Evolutionary conservation across 768 basidiomycete genomes (phyloP).

Genomic region (Cubamyces lactineus): DNA sequence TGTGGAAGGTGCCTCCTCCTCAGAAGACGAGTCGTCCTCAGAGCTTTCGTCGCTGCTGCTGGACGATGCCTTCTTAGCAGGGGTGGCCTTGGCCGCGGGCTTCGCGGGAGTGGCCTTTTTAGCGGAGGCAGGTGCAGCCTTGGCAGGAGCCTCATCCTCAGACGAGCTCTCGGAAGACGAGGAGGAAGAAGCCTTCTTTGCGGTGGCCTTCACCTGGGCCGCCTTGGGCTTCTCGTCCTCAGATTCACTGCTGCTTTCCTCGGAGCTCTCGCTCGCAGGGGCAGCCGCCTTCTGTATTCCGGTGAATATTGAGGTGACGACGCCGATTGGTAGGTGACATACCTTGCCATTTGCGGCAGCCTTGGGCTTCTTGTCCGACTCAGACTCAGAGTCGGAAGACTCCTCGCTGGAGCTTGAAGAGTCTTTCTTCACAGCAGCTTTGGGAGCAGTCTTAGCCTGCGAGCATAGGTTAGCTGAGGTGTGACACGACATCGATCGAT

Average conservation of each 20-base stretch:
- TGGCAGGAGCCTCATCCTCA: constrained; percentile 30
- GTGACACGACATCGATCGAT: neutral
- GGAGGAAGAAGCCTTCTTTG: constrained; percentile 29
- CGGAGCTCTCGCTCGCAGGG: constrained; percentile 19
- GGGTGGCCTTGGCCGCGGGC: constrained; percentile 31
- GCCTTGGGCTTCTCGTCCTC: constrained; percentile 45
- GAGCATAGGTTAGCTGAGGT: neutral
- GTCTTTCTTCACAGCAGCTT: constrained; percentile 11
- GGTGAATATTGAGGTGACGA: neutral
- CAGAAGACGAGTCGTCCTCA: constrained; percentile 30
- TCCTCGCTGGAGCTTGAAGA: constrained; percentile 31
- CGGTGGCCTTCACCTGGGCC: constrained; percentile 37
- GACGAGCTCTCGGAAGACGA: constrained; percentile 27
- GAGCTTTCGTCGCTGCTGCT: constrained; percentile 31
- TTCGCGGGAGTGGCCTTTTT: constrained; percentile 31
- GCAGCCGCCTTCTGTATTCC: constrained; percentile 21
- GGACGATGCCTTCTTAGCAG: constrained; percentile 31
- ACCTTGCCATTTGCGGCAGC: constrained; percentile 37
- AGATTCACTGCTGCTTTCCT: constrained; percentile 31
- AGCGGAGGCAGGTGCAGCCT: constrained; percentile 27
- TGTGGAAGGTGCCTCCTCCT: constrained; percentile 27
- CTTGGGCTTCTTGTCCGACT: constrained; percentile 58
- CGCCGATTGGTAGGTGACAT: constrained; percentile 7
- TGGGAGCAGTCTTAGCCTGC: constrained; percentile 21
- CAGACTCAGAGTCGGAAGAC: constrained; percentile 32